phyloP scores from a whole-genome alignment of 2,329 filamentous ascomycete species.

The Tolypocladium guangdongense region DNA sequence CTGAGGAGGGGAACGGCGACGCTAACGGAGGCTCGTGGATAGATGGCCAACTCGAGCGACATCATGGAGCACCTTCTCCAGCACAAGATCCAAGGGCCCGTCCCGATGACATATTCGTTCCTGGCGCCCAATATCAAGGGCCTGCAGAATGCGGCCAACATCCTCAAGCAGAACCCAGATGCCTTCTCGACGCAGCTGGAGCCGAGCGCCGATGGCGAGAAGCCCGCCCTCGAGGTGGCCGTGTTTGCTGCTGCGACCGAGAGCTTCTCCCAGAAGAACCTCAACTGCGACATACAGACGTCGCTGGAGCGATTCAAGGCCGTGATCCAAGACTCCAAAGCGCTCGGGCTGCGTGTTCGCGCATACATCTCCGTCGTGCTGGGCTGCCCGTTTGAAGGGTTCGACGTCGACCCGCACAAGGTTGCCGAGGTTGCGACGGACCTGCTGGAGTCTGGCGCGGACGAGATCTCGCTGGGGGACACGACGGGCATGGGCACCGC shows the following conservation, averaged over 20 bases:
- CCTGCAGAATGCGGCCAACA: constrained; percentile 47
- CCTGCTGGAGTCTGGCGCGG: constrained; percentile 75
- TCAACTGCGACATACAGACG: constrained; percentile 68
- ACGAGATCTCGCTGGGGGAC: constrained; percentile 83
- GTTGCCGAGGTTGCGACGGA: constrained; percentile 57
- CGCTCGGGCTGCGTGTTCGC: constrained; percentile 54
- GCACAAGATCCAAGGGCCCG: constrained; percentile 39
- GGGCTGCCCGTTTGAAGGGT: constrained; percentile 66
- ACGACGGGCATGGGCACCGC: constrained; percentile 85
- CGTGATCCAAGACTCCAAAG: constrained; percentile 59
- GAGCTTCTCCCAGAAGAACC: constrained; percentile 68
- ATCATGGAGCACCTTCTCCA: constrained; percentile 60
- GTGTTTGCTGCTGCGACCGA: constrained; percentile 79
- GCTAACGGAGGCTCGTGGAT: not conserved
- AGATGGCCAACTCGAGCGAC: constrained; percentile 72
- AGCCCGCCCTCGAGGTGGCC: constrained; percentile 55
- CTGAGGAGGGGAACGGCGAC: not conserved
- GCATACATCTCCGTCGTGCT: constrained; percentile 75
- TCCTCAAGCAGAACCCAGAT: constrained; percentile 41
- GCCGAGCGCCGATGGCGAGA: constrained; percentile 24
- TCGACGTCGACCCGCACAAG: constrained; percentile 49
- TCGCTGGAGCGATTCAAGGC: constrained; percentile 60
- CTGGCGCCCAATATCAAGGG: constrained; percentile 70
- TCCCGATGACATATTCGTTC: constrained; percentile 64
- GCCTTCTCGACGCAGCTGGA: constrained; percentile 41